Conservation (phyloP, 75 land plant genomes). For the Ceratopteris richardii region DNA sequence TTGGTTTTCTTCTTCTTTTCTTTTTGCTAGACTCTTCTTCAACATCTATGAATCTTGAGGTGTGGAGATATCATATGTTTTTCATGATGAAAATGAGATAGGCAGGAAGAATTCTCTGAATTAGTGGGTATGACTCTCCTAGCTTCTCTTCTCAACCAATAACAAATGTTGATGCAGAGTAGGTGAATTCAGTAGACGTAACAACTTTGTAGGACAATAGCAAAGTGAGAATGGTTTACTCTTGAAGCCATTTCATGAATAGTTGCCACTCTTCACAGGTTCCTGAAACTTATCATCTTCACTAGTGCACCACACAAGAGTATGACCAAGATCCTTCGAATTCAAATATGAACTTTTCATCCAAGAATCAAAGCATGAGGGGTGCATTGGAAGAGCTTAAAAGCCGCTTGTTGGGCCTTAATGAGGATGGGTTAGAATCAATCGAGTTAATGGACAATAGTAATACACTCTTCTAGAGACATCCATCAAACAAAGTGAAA, state of each 20-base stretch:
- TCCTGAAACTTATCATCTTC: too few species aligned
- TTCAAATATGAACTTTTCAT: not conserved
- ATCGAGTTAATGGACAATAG: not conserved
- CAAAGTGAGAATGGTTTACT: not conserved
- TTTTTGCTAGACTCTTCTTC: too few species aligned
- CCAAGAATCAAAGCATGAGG: conserved; percentile 5
- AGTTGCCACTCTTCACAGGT: not conserved
- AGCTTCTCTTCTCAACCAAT: not conserved
- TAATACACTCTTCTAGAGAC: not conserved
- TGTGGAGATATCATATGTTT: too few species aligned
- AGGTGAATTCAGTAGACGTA: not conserved
- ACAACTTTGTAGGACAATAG: not conserved
- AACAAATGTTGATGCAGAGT: not conserved
- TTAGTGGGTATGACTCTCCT: too few species aligned
- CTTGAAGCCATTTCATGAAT: not conserved
- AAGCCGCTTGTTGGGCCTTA: conserved; percentile 30
- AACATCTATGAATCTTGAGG: too few species aligned
- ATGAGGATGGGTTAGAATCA: conserved; percentile 12
- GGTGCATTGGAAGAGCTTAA: conserved; percentile 26
- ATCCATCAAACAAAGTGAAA: not conserved
- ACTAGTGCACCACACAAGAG: too few species aligned
- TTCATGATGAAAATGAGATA: too few species aligned
- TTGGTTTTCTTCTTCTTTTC: too few species aligned
- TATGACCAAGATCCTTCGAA: not conserved
- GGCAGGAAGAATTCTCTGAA: too few species aligned